Evolutionary conservation across 129 eudicot genomes (phyloP).

Genomic region (Mikania micrantha): DNA sequence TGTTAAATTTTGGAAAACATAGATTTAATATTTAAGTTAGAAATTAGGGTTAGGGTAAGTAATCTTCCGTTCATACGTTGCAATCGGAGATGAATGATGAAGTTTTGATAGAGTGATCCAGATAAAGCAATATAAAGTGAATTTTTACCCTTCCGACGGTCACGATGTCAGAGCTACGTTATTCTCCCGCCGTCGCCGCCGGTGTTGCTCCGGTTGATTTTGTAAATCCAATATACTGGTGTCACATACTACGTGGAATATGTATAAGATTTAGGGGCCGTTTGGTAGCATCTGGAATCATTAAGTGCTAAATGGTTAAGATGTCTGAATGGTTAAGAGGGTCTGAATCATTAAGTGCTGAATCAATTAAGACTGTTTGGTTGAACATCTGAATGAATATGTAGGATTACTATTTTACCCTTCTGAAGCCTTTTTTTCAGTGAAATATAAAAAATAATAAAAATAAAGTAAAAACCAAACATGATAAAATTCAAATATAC

Average conservation of each 20-base stretch:
- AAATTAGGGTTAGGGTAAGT: constrained; percentile 13
- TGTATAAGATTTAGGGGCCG: no score
- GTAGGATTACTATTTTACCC: no score
- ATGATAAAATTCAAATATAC: no score
- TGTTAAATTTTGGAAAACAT: not conserved
- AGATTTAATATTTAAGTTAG: not conserved
- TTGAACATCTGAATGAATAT: no score
- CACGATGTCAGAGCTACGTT: not conserved
- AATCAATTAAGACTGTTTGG: no score
- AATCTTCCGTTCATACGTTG: not conserved
- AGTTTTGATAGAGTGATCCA: not conserved
- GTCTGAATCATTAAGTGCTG: no score
- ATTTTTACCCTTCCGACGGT: not conserved
- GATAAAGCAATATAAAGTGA: not conserved
- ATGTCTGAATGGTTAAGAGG: no score
- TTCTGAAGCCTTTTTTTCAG: no score
- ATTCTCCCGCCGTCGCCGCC: constrained; percentile 2
- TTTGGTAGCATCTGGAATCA: no score
- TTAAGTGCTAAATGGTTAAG: no score
- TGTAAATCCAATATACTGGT: not conserved
- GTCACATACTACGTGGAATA: not conserved
- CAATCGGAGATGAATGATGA: not conserved
- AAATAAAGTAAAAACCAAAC: no score
- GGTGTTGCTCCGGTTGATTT: constrained; percentile 6
- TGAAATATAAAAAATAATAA: no score